Conservation (phyloP, 1,139 yeast species). For the Zygosaccharomyces pseudobailii region DNA sequence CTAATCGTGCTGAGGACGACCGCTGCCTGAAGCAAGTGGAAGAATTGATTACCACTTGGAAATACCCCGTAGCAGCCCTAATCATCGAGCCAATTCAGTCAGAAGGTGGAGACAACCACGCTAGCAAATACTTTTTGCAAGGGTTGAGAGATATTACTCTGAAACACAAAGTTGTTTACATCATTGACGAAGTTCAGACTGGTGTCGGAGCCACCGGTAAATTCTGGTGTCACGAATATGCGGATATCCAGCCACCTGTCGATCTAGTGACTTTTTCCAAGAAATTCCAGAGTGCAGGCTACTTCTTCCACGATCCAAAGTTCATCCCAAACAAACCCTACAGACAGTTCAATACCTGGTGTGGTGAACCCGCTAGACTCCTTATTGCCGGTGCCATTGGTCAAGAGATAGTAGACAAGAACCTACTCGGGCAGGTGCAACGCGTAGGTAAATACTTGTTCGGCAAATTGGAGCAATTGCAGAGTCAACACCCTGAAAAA, state of each 20-base stretch:
- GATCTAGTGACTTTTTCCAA: conserved; percentile 74
- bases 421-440: conserved; percentile 48
- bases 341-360: conserved; percentile 81
- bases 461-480: conserved; percentile 42
- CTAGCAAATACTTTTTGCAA: conserved; percentile 55
- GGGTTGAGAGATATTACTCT: conserved; percentile 58
- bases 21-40: conserved; percentile 57
- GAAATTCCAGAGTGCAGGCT: conserved; percentile 77
- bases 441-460: conserved; percentile 59
- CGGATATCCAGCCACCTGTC: conserved; percentile 58
- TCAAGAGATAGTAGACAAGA: conserved; percentile 50
- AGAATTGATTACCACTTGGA: conserved; percentile 43
- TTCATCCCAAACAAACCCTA: conserved; percentile 60
- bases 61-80: conserved; percentile 59
- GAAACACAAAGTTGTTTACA: conserved; percentile 55
- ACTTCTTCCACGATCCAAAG: conserved; percentile 60
- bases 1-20: conserved; percentile 56
- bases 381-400: conserved; percentile 60
- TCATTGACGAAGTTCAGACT: conserved; percentile 71
- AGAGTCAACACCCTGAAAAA: conserved; percentile 42
- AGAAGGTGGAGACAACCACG: conserved; percentile 76
- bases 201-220: conserved; percentile 72
- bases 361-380: conserved; percentile 74
- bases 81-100: conserved; percentile 72
- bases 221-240: conserved; percentile 72